A percentile compares a stretch with the other conserved stretches of the same genome.
These are phyloP conservation scores for Aspergillus aculeatinus DNA, from an alignment of 2,329 filamentous ascomycete genomes.

Conservation along the genomic window DNA sequence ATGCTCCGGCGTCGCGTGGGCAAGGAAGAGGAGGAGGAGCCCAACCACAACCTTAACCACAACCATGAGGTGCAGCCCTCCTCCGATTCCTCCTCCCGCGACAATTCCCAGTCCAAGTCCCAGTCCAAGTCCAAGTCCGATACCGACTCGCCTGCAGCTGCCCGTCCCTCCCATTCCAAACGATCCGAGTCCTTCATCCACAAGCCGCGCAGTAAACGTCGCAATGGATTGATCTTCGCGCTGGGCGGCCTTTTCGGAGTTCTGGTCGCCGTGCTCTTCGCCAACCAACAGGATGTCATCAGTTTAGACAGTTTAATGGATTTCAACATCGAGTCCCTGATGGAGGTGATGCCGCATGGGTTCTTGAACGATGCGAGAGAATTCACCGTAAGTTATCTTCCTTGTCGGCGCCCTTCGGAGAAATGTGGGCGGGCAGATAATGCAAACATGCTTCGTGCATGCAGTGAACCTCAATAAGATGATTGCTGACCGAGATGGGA, in stretches of 20 bases:
- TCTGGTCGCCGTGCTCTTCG: constrained; percentile 84
- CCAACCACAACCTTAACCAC: not conserved
- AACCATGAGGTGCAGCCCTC: constrained; percentile 25
- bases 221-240: constrained; percentile 78
- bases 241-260: constrained; percentile 89
- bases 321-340: constrained; percentile 76
- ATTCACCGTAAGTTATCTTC: constrained; percentile 62
- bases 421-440: not conserved
- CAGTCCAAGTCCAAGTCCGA: no score
- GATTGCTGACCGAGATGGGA: not conserved
- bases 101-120: no score
- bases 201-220: constrained; percentile 61
- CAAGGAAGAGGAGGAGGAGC: constrained; percentile 26
- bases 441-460: not conserved
- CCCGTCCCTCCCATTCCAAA: constrained; percentile 6
- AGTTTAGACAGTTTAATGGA: constrained; percentile 71
- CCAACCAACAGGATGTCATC: constrained; percentile 83
- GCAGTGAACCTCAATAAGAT: not conserved
- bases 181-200: constrained; percentile 31
- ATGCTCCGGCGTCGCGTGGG: constrained; percentile 44
- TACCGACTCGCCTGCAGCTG: constrained; percentile 6
- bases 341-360: constrained; percentile 84
- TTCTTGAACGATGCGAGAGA: constrained; percentile 84
- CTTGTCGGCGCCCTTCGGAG: not conserved
- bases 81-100: constrained; percentile 16